Conservation (phyloP, 2,329 filamentous ascomycete genomes). For the Diaporthe vexans region DNA sequence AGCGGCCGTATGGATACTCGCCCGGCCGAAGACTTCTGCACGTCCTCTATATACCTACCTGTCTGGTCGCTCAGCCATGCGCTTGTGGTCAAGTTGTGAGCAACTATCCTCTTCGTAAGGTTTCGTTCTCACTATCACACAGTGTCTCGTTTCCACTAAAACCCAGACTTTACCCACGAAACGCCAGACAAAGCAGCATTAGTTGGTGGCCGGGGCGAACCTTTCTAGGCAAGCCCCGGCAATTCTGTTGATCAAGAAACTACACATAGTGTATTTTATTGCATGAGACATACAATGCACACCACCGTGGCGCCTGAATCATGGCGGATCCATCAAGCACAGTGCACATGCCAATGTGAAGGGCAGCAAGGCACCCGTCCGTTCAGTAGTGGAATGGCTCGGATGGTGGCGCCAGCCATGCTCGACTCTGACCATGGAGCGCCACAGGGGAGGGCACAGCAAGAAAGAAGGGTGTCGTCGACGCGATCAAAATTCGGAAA, state of each 20-base stretch:
- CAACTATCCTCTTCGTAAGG: not conserved
- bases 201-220: no score
- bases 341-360: no score
- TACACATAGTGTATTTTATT: not conserved
- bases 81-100: not conserved
- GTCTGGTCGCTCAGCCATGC: not conserved
- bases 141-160: not conserved
- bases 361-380: not conserved
- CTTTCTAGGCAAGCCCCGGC: not conserved
- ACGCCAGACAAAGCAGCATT: not conserved
- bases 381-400: not conserved
- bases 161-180: not conserved
- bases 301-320: not conserved
- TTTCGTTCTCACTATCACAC: no score
- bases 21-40: not conserved
- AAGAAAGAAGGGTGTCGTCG: not conserved
- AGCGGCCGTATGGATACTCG: not conserved
- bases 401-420: no score
- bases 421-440: not conserved
- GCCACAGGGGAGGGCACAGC: not conserved
- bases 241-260: not conserved
- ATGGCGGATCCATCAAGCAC: not conserved
- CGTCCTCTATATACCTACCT: not conserved
- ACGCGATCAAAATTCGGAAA: constrained; percentile 28
- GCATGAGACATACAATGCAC: not conserved